Percentiles rank a stretch among this genome's conserved stretches.
Conservation (phyloP, 164 flowering plant species). For the Stephania japonica region DNA sequence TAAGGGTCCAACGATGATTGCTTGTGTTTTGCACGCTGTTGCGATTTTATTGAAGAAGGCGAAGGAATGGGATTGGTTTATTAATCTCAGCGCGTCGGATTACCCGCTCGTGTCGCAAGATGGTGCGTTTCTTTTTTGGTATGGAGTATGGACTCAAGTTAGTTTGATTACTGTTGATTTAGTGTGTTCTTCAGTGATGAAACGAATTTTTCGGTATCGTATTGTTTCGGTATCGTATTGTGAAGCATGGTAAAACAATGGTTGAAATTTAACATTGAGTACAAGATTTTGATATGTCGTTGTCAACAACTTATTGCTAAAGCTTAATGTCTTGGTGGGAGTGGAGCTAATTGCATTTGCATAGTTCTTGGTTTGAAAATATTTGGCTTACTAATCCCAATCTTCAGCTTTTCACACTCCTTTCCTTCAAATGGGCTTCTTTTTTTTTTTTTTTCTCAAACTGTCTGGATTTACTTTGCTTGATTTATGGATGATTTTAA, state of each 20-base stretch:
- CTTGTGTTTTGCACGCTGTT: conserved; percentile 60
- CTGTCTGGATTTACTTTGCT: not conserved
- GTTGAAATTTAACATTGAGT: not conserved
- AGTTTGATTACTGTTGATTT: not conserved
- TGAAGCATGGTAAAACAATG: not conserved
- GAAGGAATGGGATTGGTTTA: conserved; percentile 87
- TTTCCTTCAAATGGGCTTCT: not conserved
- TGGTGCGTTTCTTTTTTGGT: conserved; percentile 37
- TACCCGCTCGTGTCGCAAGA: conserved; percentile 91
- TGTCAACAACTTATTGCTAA: not conserved
- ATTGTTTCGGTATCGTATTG: conserved; percentile 3
- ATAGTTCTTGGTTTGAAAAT: not conserved
- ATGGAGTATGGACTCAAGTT: not conserved
- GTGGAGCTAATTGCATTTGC: not conserved
- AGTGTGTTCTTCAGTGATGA: not conserved
- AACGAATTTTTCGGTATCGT: conserved; percentile 1
- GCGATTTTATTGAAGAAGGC: conserved; percentile 64
- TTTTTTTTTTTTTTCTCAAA: not conserved
- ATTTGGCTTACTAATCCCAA: not conserved
- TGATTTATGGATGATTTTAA: not conserved
- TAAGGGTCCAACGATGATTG: conserved; percentile 79
- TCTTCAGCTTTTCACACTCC: not conserved
- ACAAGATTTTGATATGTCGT: not conserved
- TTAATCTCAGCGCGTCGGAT: conserved; percentile 83
- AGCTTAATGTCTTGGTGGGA: not conserved